A percentile compares a stretch with the other conserved stretches of the same genome.
Conservation (phyloP, 805 yeast genomes). For the Myxozyma udenii region DNA sequence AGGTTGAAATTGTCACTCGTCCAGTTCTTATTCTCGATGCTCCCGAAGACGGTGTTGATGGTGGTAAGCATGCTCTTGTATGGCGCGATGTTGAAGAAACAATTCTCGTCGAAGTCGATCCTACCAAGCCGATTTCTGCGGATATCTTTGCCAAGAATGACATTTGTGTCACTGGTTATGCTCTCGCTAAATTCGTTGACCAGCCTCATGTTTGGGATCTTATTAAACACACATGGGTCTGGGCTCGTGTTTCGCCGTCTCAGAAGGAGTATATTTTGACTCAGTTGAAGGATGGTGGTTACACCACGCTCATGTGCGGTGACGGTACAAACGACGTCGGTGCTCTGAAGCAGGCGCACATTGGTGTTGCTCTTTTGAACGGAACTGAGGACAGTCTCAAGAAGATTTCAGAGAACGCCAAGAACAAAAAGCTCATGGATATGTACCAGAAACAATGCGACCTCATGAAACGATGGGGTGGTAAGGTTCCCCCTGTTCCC, state of each 20-base stretch:
- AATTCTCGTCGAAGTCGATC: slow-evolving; percentile 61
- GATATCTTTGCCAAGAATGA: slow-evolving; percentile 65
- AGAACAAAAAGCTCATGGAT: slow-evolving; percentile 57
- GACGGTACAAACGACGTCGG: slow-evolving; percentile 99
- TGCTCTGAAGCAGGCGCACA: slow-evolving; percentile 96
- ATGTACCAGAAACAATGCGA: slow-evolving; percentile 83
- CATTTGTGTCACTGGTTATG: slow-evolving; percentile 90
- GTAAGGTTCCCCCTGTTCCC: slow-evolving; percentile 72
- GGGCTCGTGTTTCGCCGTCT: slow-evolving; percentile 93
- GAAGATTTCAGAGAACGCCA: slow-evolving; percentile 78
- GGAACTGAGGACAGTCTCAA: slow-evolving; percentile 94
- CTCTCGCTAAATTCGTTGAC: slow-evolving; percentile 61
- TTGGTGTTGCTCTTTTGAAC: slow-evolving; percentile 95
- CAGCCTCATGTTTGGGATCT: slow-evolving; percentile 69
- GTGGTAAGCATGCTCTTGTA: slow-evolving; percentile 52
- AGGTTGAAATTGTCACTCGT: slow-evolving; percentile 81
- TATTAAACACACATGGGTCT: slow-evolving; percentile 90
- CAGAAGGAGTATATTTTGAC: slow-evolving; percentile 91
- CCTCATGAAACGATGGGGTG: slow-evolving; percentile 72
- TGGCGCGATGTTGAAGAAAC: slow-evolving; percentile 87
- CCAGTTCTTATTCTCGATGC: slow-evolving; percentile 83
- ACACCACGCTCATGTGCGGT: slow-evolving; percentile 97
- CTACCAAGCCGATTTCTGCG: slow-evolving; percentile 55
- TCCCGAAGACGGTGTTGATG: slow-evolving; percentile 65
- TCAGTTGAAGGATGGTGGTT: slow-evolving; percentile 80